Evolutionary conservation across 2,329 filamentous ascomycete species (phyloP).

Genomic region (Arthrinium phaeospermum): DNA sequence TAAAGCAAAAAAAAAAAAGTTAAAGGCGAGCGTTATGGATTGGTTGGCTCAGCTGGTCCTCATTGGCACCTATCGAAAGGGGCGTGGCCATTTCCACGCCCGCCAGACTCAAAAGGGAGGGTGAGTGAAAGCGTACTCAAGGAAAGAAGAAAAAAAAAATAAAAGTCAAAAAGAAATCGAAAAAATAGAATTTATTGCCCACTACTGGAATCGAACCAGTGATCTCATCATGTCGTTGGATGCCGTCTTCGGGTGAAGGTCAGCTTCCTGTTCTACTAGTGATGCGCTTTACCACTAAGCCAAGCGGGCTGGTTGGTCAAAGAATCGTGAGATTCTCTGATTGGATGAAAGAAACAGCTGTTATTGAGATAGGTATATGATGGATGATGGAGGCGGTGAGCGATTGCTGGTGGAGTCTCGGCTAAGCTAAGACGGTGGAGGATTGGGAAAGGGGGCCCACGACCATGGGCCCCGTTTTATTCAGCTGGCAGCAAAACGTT

Average conservation of each 20-base stretch:
- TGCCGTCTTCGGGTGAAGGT: background rate
- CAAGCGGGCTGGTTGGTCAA: conserved; percentile 7
- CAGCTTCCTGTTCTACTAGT: background rate
- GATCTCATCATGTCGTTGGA: conserved; percentile 18
- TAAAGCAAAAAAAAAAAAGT: no score
- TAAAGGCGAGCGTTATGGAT: no score
- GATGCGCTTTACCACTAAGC: conserved; percentile 22
- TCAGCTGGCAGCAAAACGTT: background rate
- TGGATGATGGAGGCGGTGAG: background rate
- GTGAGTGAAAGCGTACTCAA: no score
- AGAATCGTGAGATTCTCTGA: background rate
- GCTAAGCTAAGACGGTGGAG: background rate
- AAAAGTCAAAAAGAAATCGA: background rate
- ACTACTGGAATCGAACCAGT: conserved; percentile 22
- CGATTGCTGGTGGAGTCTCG: background rate
- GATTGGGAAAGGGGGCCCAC: background rate
- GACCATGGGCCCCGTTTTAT: background rate
- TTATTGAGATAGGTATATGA: no score
- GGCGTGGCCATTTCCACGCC: background rate
- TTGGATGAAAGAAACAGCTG: background rate
- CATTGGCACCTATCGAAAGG: no score
- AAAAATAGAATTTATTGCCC: background rate
- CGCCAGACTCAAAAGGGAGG: background rate
- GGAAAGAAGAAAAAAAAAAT: background rate
- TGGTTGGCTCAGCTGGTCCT: no score